Conservation (phyloP, 2,329 filamentous ascomycete genomes). For the Fusarium multiceps region DNA sequence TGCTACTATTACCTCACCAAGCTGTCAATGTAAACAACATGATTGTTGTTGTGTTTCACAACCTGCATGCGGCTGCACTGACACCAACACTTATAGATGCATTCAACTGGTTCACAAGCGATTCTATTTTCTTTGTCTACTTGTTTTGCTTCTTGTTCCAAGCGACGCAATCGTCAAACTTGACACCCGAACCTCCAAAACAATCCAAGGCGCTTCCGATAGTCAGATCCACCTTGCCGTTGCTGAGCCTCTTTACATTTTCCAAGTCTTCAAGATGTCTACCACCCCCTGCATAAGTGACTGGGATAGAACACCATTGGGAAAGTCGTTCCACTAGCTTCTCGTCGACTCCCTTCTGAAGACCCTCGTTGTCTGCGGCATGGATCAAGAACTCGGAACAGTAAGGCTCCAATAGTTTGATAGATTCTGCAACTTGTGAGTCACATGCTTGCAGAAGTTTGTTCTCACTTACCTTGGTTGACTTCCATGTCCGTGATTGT, state of each 20-base stretch:
- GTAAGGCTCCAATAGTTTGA: conserved; percentile 84
- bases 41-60: background rate
- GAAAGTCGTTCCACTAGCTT: conserved; percentile 80
- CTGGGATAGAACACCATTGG: conserved; percentile 89
- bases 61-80: background rate
- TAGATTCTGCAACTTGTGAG: conserved; percentile 70
- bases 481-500: conserved; percentile 97
- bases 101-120: conserved; percentile 1
- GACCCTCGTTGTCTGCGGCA: conserved; percentile 94
- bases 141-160: conserved; percentile 75
- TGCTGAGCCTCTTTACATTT: conserved; percentile 80
- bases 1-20: conserved; percentile 1
- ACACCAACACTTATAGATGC: background rate
- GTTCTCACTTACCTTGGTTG: conserved; percentile 71
- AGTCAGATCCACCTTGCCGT: conserved; percentile 87
- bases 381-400: conserved; percentile 98
- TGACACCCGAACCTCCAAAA: conserved; percentile 89
- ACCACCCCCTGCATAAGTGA: conserved; percentile 97
- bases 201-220: conserved; percentile 97
- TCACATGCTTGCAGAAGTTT: background rate
- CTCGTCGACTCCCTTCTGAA: conserved; percentile 92
- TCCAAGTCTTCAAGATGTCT: conserved; percentile 84
- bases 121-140: conserved; percentile 18
- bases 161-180: conserved; percentile 85
- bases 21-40: background rate